Conservation (phyloP, 306 rosid species). For the Begonia loranthoides region DNA sequence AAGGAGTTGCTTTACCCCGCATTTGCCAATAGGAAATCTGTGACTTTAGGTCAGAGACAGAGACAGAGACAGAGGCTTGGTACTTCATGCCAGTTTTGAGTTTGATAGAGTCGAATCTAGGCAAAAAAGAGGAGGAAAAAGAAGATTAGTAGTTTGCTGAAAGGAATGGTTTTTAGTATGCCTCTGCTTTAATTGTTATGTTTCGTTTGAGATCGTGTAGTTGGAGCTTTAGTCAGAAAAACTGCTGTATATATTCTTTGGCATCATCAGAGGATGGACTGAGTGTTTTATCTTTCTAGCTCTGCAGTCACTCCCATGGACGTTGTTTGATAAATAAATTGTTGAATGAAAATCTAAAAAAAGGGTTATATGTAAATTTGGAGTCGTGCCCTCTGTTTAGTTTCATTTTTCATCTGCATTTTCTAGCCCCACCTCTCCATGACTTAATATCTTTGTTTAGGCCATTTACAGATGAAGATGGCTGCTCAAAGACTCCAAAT, state of each 20-base stretch:
- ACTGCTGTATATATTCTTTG: not conserved
- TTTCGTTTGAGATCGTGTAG: not conserved
- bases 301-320: not conserved
- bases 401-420: too few relatives aligned
- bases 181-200: not conserved
- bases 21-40: slow-evolving; percentile 51
- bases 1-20: slow-evolving; percentile 68
- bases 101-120: not conserved
- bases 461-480: too few relatives aligned
- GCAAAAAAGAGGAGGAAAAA: not conserved
- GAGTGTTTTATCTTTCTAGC: not conserved
- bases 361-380: too few relatives aligned
- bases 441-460: too few relatives aligned
- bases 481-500: too few relatives aligned
- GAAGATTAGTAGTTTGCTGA: not conserved
- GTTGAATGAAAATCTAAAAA: not conserved
- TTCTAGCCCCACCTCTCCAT: too few relatives aligned
- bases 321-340: not conserved
- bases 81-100: slow-evolving; percentile 99
- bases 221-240: not conserved
- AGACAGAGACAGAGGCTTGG: slow-evolving; percentile 96
- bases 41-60: slow-evolving; percentile 70
- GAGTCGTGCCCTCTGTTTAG: too few relatives aligned
- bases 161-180: not conserved
- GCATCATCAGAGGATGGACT: not conserved